These are phyloP conservation scores for Ganoderma sp. DNA, from an alignment of 1,284 basidiomycete species.

Conservation along the genomic window DNA sequence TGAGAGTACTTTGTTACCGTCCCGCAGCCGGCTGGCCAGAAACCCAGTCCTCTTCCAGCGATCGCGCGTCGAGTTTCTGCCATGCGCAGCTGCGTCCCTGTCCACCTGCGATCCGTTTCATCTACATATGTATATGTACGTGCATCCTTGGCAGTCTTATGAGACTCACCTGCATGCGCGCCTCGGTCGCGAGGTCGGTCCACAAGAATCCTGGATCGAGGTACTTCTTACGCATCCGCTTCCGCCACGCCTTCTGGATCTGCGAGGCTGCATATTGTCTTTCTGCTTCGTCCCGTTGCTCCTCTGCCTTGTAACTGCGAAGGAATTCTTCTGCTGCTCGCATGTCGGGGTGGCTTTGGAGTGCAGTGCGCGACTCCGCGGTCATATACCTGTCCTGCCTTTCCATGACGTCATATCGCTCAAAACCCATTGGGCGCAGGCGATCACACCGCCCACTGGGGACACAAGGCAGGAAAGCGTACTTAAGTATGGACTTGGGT, in stretches of 20 bases:
- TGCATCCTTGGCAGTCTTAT: slow-evolving; percentile 2
- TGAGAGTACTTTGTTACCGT: slow-evolving; percentile 48
- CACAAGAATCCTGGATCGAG: slow-evolving; percentile 49
- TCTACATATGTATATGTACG: too few species aligned
- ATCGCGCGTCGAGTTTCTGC: slow-evolving; percentile 49
- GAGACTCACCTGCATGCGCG: slow-evolving; percentile 47
- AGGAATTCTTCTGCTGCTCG: slow-evolving; percentile 26
- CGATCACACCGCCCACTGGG: too few species aligned
- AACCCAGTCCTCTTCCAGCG: slow-evolving; percentile 57
- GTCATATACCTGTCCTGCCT: background rate
- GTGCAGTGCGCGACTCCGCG: background rate
- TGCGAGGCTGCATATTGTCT: slow-evolving; percentile 36
- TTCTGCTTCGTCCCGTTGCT: background rate
- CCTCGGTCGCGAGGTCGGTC: slow-evolving; percentile 49
- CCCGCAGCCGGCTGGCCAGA: slow-evolving; percentile 50
- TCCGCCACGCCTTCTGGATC: slow-evolving; percentile 44
- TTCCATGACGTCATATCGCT: slow-evolving; percentile 23
- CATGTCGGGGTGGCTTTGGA: slow-evolving; percentile 13
- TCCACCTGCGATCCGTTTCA: slow-evolving; percentile 41
- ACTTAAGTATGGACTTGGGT: background rate
- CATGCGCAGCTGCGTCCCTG: slow-evolving; percentile 48
- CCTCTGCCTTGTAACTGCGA: background rate
- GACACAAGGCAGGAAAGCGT: too few species aligned
- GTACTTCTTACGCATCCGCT: slow-evolving; percentile 34
- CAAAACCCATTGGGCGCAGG: background rate